phyloP scores from a whole-genome alignment of 352 stramenopile species.

The Globisporangium ultimum region DNA sequence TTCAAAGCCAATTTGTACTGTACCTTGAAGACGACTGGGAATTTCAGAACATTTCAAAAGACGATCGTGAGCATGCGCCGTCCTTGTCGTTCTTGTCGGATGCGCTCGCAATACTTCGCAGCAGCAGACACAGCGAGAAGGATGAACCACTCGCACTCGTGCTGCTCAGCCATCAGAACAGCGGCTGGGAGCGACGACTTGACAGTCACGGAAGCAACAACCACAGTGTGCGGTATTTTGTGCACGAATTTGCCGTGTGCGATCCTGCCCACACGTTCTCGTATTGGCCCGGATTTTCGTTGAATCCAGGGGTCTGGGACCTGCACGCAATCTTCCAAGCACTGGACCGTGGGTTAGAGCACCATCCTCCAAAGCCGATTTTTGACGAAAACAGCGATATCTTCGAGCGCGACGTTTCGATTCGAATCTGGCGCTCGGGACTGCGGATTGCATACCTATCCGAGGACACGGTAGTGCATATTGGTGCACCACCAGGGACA shows the following conservation, averaged over 20 bases:
- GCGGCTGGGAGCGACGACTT: slow-evolving; percentile 18
- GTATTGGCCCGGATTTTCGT: slow-evolving; percentile 63
- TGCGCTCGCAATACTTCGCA: slow-evolving; percentile 18
- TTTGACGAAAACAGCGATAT: slow-evolving; percentile 28
- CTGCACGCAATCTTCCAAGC: slow-evolving; percentile 11
- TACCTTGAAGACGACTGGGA: slow-evolving; percentile 72
- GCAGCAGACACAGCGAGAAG: slow-evolving; percentile 10
- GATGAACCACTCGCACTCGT: slow-evolving; percentile 29
- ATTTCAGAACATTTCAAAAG: slow-evolving; percentile 6
- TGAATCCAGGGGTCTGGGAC: slow-evolving; percentile 62
- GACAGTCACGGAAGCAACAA: neutral
- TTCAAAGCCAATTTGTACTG: slow-evolving; percentile 39
- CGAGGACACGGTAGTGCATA: slow-evolving; percentile 18
- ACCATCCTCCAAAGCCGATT: neutral
- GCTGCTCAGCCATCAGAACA: slow-evolving; percentile 48
- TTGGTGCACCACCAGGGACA: slow-evolving; percentile 17
- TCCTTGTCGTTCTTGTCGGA: slow-evolving; percentile 15
- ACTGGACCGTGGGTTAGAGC: neutral
- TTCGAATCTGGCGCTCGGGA: slow-evolving; percentile 27
- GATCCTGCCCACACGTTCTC: slow-evolving; percentile 35
- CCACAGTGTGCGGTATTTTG: slow-evolving; percentile 24
- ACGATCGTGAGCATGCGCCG: too few species aligned
- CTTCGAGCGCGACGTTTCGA: slow-evolving; percentile 33
- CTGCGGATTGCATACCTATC: slow-evolving; percentile 27
- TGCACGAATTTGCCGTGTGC: slow-evolving; percentile 50